Percentiles rank a stretch among this genome's conserved stretches.
phyloP scores from a whole-genome alignment of 2,329 filamentous ascomycete species.

The Kalmusia sp. region DNA sequence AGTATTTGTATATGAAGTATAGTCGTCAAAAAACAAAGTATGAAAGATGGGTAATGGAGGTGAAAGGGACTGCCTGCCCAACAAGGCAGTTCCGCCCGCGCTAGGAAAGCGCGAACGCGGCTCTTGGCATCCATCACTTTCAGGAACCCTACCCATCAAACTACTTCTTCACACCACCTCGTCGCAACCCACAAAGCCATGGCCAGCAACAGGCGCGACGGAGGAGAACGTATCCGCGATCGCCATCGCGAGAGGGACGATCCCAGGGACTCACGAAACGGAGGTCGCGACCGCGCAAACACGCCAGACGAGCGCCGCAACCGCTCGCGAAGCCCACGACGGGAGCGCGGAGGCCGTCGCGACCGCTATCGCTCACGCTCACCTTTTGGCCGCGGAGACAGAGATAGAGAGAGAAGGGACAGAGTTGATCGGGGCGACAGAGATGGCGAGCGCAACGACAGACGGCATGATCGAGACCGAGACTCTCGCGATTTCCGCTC shows the following conservation, averaged over 20 bases:
- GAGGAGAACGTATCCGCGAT: constrained; percentile 30
- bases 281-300: constrained; percentile 22
- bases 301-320: constrained; percentile 36
- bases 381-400: constrained; percentile 25
- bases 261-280: constrained; percentile 20
- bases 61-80: too few species aligned
- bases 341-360: constrained; percentile 35
- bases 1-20: too few species aligned
- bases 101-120: constrained; percentile 1
- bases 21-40: too few species aligned
- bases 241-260: constrained; percentile 21
- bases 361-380: constrained; percentile 40
- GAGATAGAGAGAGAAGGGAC: constrained; percentile 11
- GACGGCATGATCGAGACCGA: constrained; percentile 11
- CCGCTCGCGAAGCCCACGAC: constrained; percentile 42
- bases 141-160: not conserved
- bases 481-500: constrained; percentile 12
- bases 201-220: constrained; percentile 13
- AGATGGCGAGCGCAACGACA: constrained; percentile 14
- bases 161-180: not conserved
- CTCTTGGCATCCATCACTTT: constrained; percentile 2
- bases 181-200: constrained; percentile 2
- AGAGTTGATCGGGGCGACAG: constrained; percentile 23
- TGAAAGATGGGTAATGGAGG: too few species aligned
- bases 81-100: not conserved